Percentiles rank a stretch among this genome's conserved stretches.
These are phyloP conservation scores for Geotrichum siamense DNA, from an alignment of 1,139 yeast genomes.

Conservation along the genomic window DNA sequence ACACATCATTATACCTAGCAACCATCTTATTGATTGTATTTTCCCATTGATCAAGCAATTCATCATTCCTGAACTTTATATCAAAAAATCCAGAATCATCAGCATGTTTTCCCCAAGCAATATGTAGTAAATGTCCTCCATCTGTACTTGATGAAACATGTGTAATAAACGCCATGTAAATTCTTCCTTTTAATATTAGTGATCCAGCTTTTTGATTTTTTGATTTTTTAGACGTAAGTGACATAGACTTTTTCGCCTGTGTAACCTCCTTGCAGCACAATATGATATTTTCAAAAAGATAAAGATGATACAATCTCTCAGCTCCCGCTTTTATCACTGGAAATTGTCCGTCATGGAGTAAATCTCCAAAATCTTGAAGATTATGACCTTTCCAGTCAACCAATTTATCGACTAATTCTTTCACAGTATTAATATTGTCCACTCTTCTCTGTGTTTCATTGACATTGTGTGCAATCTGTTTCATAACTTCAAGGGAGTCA, in stretches of 20 bases:
- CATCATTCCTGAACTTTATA: conserved; percentile 34
- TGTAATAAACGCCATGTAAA: conserved; percentile 37
- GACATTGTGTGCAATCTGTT: conserved; percentile 73
- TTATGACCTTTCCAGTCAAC: conserved; percentile 94
- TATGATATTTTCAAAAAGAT: conserved; percentile 78
- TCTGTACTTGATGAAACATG: conserved; percentile 28
- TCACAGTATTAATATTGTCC: conserved; percentile 70
- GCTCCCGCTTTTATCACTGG: conserved; percentile 66
- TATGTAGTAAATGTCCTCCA: conserved; percentile 30
- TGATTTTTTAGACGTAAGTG: conserved; percentile 27
- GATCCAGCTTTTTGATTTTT: conserved; percentile 23
- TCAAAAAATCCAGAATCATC: conserved; percentile 35
- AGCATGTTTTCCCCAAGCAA: conserved; percentile 36
- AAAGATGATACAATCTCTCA: conserved; percentile 86
- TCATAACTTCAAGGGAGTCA: conserved; percentile 60
- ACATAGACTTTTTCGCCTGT: conserved; percentile 29
- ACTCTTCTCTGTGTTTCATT: conserved; percentile 92
- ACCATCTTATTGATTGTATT: conserved; percentile 30
- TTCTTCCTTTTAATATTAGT: conserved; percentile 38
- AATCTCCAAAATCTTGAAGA: conserved; percentile 74
- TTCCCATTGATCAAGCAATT: conserved; percentile 34
- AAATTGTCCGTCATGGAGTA: conserved; percentile 69
- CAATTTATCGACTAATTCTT: conserved; percentile 64
- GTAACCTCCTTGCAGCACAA: conserved; percentile 59
- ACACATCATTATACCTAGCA: conserved; percentile 22